Evolutionary conservation across 1,139 yeast genomes (phyloP), one percentile per base, ranked within the genome.

Genomic region (Geotrichum citri-aurantii): DNA sequence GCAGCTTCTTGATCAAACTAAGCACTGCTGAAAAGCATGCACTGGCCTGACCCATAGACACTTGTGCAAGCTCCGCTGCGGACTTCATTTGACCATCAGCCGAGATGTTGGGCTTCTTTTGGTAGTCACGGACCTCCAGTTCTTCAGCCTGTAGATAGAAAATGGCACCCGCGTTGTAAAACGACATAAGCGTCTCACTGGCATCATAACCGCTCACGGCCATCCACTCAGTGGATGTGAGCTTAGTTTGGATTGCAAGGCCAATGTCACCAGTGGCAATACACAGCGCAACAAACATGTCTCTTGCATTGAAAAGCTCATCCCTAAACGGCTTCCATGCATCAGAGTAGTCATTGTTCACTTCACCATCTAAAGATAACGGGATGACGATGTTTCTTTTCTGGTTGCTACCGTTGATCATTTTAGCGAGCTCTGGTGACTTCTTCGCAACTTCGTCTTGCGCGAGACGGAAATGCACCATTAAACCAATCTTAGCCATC

Each of bases 191-290:
- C 48, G 85, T 75, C 64, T 85, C 87, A 42, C 85, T 84, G 0
- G 87, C 82, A 26, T 84, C 84, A 65, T 82, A 81, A 51, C 86
- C 88, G 0, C 92, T 88, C 64, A 81, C 73, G 14, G 85, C 75
- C 95, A 87, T 88, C 79, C 88, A 81, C 66, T 84, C 84, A 10
- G 88, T 84, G 62, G 89, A 82, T 26, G 86, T 80, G 61, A 84
- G 77, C 65, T 85, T 86, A 50, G 87, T 79, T 59, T 81, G 77
- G 24, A 85, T 74, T 0, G 95, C 92, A 60, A 81, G 75, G 24
- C 81, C 76, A 57, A 84, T 74, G 68, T 87, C 92, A 10, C 91
- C 90, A 6, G 84, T 77, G 1, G 87, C 78, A 21, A 87, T 71
- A 64, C 88, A 84, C 46, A 84, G 77, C 1, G 91, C 89, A 8